A percentile compares a stretch with the other conserved stretches of the same genome.
These are phyloP conservation scores for Xylaria intraflava DNA, from an alignment of 495 filamentous ascomycete genomes.

Conservation along the genomic window DNA sequence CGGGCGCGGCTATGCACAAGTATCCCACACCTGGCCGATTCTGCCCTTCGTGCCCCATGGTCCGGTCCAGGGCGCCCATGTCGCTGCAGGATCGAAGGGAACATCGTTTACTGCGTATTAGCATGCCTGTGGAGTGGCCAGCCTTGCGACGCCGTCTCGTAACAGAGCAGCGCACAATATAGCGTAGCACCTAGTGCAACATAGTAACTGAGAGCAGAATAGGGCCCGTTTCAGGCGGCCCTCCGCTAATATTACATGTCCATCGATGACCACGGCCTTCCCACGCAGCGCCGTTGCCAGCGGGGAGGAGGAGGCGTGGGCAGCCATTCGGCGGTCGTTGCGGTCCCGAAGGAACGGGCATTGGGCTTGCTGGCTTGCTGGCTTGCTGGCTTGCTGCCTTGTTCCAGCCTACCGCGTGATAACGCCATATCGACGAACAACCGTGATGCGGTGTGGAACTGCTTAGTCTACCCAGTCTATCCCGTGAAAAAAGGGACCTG, in stretches of 20 bases:
- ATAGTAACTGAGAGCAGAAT: too few relatives aligned
- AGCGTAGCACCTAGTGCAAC: too few relatives aligned
- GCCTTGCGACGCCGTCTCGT: conserved; percentile 11
- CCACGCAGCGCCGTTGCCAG: neutral
- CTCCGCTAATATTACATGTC: neutral
- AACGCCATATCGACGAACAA: neutral
- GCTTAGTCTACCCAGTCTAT: too few relatives aligned
- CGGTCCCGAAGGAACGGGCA: conserved; percentile 7
- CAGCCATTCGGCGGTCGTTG: neutral
- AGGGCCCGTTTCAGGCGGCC: conserved; percentile 7
- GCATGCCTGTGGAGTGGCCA: neutral
- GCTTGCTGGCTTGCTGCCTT: too few relatives aligned
- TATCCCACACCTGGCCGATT: conserved; percentile 31
- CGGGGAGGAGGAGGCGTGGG: neutral
- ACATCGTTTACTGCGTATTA: conserved; percentile 4
- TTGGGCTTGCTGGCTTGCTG: conserved; percentile 1
- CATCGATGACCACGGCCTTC: neutral
- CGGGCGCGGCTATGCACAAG: conserved; percentile 33
- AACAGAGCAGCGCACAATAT: too few relatives aligned
- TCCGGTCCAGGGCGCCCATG: conserved; percentile 13
- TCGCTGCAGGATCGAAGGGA: conserved; percentile 16
- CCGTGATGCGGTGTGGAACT: too few relatives aligned
- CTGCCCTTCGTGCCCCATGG: conserved; percentile 23
- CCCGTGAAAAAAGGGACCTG: too few relatives aligned
- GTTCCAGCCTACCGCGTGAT: conserved; percentile 2